These are phyloP conservation scores for Williopsis jadinii DNA, from an alignment of 1,139 yeast species.

Conservation along the genomic window DNA sequence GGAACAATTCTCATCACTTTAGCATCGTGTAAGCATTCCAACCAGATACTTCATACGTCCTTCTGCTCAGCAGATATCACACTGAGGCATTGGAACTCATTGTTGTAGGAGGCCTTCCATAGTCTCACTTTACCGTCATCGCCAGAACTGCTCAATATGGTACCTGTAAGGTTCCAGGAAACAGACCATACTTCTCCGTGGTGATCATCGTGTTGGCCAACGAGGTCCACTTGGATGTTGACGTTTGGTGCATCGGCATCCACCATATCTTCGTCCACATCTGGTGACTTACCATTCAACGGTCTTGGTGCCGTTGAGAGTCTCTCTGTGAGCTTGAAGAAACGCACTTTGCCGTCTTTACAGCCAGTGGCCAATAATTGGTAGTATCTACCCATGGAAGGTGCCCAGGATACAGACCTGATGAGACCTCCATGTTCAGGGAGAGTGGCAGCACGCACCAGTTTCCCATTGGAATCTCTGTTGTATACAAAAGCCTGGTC, in stretches of 20 bases:
- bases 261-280: constrained; percentile 13
- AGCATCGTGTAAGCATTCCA: not conserved
- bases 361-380: constrained; percentile 93
- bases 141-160: constrained; percentile 88
- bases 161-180: constrained; percentile 90
- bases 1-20: not conserved
- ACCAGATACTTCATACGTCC: constrained; percentile 1
- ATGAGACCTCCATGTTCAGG: constrained; percentile 86
- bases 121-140: constrained; percentile 89
- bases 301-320: constrained; percentile 22
- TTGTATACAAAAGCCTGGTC: constrained; percentile 82
- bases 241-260: constrained; percentile 14
- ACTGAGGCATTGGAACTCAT: constrained; percentile 89
- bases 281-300: constrained; percentile 3
- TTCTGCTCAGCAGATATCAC: constrained; percentile 63
- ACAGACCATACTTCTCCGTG: constrained; percentile 94
- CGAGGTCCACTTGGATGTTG: constrained; percentile 36
- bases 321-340: constrained; percentile 61
- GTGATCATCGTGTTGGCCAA: constrained; percentile 66
- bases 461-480: constrained; percentile 38
- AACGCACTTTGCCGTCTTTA: constrained; percentile 86
- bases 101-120: constrained; percentile 85
- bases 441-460: constrained; percentile 36
- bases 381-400: constrained; percentile 86
- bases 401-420: constrained; percentile 94